Evolutionary conservation across 169 alveolate genomes (phyloP).

Genomic region (Cryptosporidium ryanae): DNA sequence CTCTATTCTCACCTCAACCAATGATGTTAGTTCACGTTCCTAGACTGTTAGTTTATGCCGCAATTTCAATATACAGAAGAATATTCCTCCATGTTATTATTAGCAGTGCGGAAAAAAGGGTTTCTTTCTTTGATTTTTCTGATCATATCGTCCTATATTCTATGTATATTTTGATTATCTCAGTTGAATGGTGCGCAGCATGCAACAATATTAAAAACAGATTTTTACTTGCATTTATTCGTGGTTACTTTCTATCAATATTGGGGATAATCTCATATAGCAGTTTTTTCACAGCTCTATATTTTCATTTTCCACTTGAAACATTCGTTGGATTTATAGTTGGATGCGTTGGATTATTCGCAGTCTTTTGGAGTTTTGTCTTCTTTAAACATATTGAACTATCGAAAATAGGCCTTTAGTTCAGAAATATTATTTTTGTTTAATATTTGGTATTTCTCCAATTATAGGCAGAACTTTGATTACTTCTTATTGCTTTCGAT

Average conservation of each 20-base stretch:
- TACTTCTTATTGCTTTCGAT: no score
- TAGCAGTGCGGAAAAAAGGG: constrained; percentile 36
- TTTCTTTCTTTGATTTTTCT: constrained; percentile 51
- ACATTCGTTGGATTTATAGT: constrained; percentile 47
- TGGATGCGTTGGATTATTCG: constrained; percentile 59
- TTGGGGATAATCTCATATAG: constrained; percentile 42
- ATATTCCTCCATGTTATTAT: constrained; percentile 36
- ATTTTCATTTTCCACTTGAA: constrained; percentile 70
- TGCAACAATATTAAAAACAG: constrained; percentile 44
- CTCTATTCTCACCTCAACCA: constrained; percentile 62
- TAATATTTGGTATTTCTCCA: no score
- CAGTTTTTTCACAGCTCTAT: constrained; percentile 68
- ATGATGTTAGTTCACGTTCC: constrained; percentile 55
- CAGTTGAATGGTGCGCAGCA: constrained; percentile 72
- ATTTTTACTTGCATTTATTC: constrained; percentile 39
- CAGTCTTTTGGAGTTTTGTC: constrained; percentile 34
- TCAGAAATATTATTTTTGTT: no score
- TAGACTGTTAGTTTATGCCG: constrained; percentile 22
- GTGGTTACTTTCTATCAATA: constrained; percentile 61
- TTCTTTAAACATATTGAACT: constrained; percentile 33
- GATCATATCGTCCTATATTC: constrained; percentile 64
- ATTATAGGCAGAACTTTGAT: no score
- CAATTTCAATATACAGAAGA: constrained; percentile 39
- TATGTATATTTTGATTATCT: constrained; percentile 60
- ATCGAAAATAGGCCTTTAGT: constrained; percentile 46